These are phyloP conservation scores for Suhomyces bribrorum DNA, from an alignment of 1,139 yeast genomes.

Conservation along the genomic window DNA sequence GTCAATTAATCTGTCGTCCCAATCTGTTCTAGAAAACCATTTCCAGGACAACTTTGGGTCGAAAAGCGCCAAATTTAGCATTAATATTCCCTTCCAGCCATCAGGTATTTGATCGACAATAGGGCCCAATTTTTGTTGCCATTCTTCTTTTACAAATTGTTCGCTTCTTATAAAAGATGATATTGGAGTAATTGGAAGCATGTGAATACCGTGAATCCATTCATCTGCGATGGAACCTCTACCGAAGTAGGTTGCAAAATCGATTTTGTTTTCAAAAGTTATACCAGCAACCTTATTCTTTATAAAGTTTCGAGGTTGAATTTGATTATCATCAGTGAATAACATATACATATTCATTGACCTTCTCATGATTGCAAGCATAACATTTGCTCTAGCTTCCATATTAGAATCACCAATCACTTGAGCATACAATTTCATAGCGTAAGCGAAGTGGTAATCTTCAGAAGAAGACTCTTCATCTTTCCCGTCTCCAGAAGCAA, in stretches of 20 bases:
- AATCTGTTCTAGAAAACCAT: constrained; percentile 42
- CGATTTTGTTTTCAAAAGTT: constrained; percentile 47
- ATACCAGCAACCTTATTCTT: constrained; percentile 48
- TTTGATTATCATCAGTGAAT: constrained; percentile 38
- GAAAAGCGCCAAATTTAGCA: constrained; percentile 40
- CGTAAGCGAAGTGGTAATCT: constrained; percentile 48
- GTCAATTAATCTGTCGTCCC: constrained; percentile 41
- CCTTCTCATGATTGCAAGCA: constrained; percentile 45
- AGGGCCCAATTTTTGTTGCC: constrained; percentile 38
- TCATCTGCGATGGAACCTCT: constrained; percentile 45
- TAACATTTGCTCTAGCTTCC: constrained; percentile 43
- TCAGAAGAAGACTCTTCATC: constrained; percentile 51
- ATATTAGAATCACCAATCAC: constrained; percentile 34
- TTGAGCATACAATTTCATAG: constrained; percentile 42
- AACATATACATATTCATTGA: constrained; percentile 49
- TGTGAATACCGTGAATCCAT: constrained; percentile 52
- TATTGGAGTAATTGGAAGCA: constrained; percentile 48
- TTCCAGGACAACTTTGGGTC: constrained; percentile 40
- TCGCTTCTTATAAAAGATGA: constrained; percentile 41
- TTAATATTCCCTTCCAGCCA: constrained; percentile 49
- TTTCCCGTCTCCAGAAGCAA: constrained; percentile 48
- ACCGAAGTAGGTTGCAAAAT: constrained; percentile 48
- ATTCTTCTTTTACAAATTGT: constrained; percentile 43
- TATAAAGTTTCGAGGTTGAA: constrained; percentile 41
- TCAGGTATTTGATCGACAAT: constrained; percentile 41